Evolutionary conservation across 2,329 filamentous ascomycete genomes (phyloP).

Genomic region (Colletotrichum tamarilloi): DNA sequence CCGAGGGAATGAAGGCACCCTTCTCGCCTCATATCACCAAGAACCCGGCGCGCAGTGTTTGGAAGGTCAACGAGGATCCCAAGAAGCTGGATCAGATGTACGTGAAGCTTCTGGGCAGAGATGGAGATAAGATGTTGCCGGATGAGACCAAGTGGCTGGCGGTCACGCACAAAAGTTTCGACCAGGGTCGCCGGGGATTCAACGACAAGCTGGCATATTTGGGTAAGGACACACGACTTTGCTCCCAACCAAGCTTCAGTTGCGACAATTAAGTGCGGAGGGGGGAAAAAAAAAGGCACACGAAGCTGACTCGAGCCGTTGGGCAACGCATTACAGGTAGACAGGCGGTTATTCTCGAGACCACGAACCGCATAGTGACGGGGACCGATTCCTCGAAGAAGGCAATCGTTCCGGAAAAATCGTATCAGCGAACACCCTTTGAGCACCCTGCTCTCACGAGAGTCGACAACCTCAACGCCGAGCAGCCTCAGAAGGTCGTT

Average conservation of each 20-base stretch:
- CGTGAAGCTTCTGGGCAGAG: slow-evolving; percentile 77
- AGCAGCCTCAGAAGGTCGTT: slow-evolving; percentile 70
- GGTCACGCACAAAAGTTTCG: slow-evolving; percentile 97
- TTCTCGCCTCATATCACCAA: slow-evolving; percentile 71
- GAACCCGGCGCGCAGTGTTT: slow-evolving; percentile 64
- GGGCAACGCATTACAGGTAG: slow-evolving; percentile 38
- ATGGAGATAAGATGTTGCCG: slow-evolving; percentile 78
- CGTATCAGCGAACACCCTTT: slow-evolving; percentile 72
- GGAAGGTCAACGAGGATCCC: slow-evolving; percentile 81
- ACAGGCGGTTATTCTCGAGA: slow-evolving; percentile 42
- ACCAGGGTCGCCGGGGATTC: slow-evolving; percentile 92
- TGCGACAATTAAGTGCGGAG: not conserved
- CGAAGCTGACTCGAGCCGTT: slow-evolving; percentile 24
- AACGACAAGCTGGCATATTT: slow-evolving; percentile 93
- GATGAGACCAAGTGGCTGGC: slow-evolving; percentile 98
- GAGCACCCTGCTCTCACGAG: slow-evolving; percentile 76
- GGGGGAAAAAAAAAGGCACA: no score
- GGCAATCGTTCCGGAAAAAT: slow-evolving; percentile 50
- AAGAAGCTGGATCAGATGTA: slow-evolving; percentile 82
- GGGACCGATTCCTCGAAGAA: slow-evolving; percentile 49
- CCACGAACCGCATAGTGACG: slow-evolving; percentile 65
- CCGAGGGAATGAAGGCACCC: slow-evolving; percentile 75
- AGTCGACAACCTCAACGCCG: slow-evolving; percentile 76
- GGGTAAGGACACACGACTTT: slow-evolving; percentile 64
- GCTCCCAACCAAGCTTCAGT: slow-evolving; percentile 12